Percentiles rank a stretch among this genome's conserved stretches.
Conservation (phyloP, 768 basidiomycete genomes). For the Mycena maculata region DNA sequence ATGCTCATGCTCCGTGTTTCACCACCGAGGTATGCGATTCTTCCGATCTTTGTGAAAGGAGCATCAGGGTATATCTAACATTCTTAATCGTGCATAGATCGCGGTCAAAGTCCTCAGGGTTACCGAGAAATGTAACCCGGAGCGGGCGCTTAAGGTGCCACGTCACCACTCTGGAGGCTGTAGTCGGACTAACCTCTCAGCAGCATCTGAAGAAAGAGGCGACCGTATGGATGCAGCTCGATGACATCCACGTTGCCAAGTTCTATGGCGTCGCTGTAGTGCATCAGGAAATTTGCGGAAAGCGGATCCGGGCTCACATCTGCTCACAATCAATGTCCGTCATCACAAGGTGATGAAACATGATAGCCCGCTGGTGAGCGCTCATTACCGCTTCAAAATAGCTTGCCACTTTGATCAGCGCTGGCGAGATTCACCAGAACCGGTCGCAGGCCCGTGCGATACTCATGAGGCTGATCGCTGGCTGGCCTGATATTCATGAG, state of each 20-base stretch:
- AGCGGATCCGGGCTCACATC: not conserved
- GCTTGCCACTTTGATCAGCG: not conserved
- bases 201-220: not conserved
- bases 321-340: not conserved
- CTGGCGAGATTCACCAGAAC: not conserved
- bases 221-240: not conserved
- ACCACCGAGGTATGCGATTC: not conserved
- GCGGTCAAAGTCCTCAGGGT: not conserved
- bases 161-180: not conserved
- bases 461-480: not conserved
- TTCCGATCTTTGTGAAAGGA: not conserved
- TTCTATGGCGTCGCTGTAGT: not conserved
- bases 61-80: not conserved
- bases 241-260: not conserved
- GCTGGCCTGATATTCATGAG: not conserved
- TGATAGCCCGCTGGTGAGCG: not conserved
- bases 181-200: not conserved
- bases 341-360: not conserved
- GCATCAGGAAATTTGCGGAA: not conserved
- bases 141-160: conserved; percentile 1
- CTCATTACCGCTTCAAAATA: not conserved
- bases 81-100: not conserved
- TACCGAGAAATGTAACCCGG: not conserved
- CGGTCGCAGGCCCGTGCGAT: too few species aligned
- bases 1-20: not conserved